Evolutionary conservation across 2,329 filamentous ascomycete species (phyloP), one percentile per base, ranked within the genome.

Genomic region (Phialophora tarda): DNA sequence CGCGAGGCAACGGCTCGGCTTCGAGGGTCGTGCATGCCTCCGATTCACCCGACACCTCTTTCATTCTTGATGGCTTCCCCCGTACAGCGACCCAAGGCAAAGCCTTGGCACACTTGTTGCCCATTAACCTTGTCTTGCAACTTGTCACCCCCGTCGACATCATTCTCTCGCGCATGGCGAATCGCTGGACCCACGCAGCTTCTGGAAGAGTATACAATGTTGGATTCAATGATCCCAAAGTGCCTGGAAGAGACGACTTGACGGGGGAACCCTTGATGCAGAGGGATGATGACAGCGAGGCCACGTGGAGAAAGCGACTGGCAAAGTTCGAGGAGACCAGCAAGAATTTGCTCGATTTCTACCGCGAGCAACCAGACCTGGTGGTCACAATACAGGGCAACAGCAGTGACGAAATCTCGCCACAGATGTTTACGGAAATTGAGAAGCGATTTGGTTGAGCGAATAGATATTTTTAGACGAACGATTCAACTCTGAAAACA

Each of bases 161-260:
- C 67, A 93, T 99, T 67, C 85, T 98, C 71, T 88, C 93, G 73
- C 90, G 95, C 63, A 97, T 99, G 73, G 88, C 91, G 51, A 93
- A 92, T 59, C 90, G 95, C 64, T 97, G 93, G 93, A 90, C 97
- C 48, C 95, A 99, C 79, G 91, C 91, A 74, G 88, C 92, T 0
- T 96, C 92, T 0, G 95, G 95, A 1, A 86, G 95, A 30, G 90
- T 97, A 17, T 99, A 99, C 83, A 99, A 99, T 78, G 96, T 93
- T 2, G 89, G 89, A 0, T 99, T 97, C 82, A 93, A 98, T 75
- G 85, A 91, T 7, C 95, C 95, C 0, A 90, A 89, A 71, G 88
- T 93, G 1, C 80, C 87, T 0, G 94, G 95, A 28, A 86, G 84
- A 71, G 95, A 99, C 78, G 95, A 99, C 77, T 76, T 97, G 56